Base-by-base conservation (phyloP, 345 rosid genomes). In the Arabis alpina region DNA sequence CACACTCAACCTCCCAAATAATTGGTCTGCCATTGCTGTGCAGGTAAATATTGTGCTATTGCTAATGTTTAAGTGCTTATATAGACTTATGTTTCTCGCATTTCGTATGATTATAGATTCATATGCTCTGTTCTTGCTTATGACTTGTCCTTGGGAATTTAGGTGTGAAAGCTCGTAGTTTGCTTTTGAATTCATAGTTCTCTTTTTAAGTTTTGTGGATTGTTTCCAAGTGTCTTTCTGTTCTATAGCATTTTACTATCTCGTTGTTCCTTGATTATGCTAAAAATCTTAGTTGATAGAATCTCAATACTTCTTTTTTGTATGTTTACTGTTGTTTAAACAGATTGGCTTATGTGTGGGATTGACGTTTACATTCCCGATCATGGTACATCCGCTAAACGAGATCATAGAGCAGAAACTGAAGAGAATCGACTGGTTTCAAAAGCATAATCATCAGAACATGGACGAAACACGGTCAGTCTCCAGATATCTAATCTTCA, bases 301-400 rank as follows among this genome's bases (percentile, higher is more conserved):
- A 42, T 24, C 40, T 66, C 12, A 12, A 11, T 24, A 40, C 23
- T 28, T 23, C 2, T 47, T 60, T 71, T 43, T 49, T 66, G 27
- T 50, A 34, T 71, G 56, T 19, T 19, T 19, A 19, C 23, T 19
- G 23, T 13, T 48, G 54, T 68, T 68, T 13, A 43, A 68, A 72
- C 89, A 94, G 98, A 74, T 88, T 70, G 99, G 96, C 6, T 58
- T 94, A 80, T 94, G 97, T 80, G 64, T 89, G 84, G 99, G 86
- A 55, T 78, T 94, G 36, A 52, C 83, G 3, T 94, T 94, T 80
- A 91, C 98, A 14, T 86, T 87, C 61, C 99, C 99, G 0, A 83
- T 92, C 70, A 89, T 88, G 98, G 80, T 87, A 3, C 97, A 87
- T 63, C 99, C 98, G 0, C 76, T 92, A 12, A 80, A 84, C 7